Evolutionary conservation across 805 yeast genomes (phyloP).

Genomic region (Hanseniaspora occidentalis): DNA sequence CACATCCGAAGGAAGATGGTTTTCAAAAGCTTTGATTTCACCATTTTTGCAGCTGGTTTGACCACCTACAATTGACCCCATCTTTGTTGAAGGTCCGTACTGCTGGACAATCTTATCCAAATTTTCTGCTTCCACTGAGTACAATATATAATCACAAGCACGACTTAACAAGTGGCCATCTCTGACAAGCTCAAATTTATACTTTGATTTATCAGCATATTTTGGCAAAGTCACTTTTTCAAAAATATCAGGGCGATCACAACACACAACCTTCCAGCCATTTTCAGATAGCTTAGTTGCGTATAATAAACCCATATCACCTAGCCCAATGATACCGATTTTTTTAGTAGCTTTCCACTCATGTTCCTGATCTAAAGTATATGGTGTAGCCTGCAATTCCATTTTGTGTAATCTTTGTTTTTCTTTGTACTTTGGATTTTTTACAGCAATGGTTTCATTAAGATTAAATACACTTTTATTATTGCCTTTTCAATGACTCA

Average conservation of each 20-base stretch:
- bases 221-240: constrained; percentile 23
- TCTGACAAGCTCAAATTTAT: constrained; percentile 39
- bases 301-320: constrained; percentile 91
- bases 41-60: constrained; percentile 93
- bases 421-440: too few relatives aligned
- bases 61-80: constrained; percentile 92
- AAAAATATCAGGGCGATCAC: constrained; percentile 64
- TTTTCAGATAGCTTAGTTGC: constrained; percentile 66
- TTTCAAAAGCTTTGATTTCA: constrained; percentile 78
- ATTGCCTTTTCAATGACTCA: too few relatives aligned
- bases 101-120: constrained; percentile 55
- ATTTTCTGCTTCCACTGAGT: constrained; percentile 87
- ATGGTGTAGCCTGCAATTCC: neutral
- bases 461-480: too few relatives aligned
- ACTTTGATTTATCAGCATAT: constrained; percentile 22
- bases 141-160: constrained; percentile 67
- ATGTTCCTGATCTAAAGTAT: constrained; percentile 8
- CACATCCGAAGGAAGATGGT: constrained; percentile 59
- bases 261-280: constrained; percentile 84
- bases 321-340: constrained; percentile 89
- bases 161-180: constrained; percentile 84
- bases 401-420: neutral
- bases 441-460: too few relatives aligned
- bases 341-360: constrained; percentile 35
- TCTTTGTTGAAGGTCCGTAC: constrained; percentile 82